These are phyloP conservation scores for Rhizopus stolonifer DNA, from an alignment of 371 early-diverging fungal genomes.

Conservation along the genomic window DNA sequence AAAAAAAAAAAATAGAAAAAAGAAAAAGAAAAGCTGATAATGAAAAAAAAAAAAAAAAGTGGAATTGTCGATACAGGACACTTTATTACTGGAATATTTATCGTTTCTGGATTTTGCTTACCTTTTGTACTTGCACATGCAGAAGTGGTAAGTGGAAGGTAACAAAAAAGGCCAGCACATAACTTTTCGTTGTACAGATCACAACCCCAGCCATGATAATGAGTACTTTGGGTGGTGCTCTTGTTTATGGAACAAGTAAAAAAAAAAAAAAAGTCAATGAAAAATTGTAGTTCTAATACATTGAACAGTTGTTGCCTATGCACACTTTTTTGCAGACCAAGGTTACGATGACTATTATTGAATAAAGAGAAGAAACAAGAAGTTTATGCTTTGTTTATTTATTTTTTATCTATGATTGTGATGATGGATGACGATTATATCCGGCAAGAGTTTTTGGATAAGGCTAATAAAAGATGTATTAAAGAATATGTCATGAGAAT, in stretches of 20 bases:
- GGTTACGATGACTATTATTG: constrained; percentile 32
- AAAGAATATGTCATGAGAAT: no score
- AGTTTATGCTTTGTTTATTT: no score
- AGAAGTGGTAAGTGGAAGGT: constrained; percentile 59
- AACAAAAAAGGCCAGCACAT: no score
- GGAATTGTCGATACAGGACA: constrained; percentile 86
- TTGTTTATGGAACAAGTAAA: constrained; percentile 86
- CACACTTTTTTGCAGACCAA: constrained; percentile 50
- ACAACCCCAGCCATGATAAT: constrained; percentile 81
- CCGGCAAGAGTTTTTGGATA: not conserved
- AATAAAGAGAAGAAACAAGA: no score
- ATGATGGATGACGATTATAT: not conserved
- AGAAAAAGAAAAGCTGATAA: not conserved
- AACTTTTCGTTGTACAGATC: constrained; percentile 40
- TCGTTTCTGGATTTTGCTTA: constrained; percentile 88
- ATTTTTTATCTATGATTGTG: not conserved
- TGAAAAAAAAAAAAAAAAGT: constrained; percentile 23
- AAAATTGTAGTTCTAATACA: not conserved
- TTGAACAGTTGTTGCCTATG: constrained; percentile 37
- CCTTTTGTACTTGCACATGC: constrained; percentile 78
- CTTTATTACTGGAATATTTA: constrained; percentile 89
- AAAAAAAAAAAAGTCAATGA: not conserved
- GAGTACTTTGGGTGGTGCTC: constrained; percentile 82
- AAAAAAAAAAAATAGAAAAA: not conserved
- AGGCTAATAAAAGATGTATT: not conserved